A percentile compares a stretch with the other conserved stretches of the same genome.
These are phyloP conservation scores for Yamadazyma epiphylla DNA, from an alignment of 1,139 yeast genomes.

Conservation along the genomic window DNA sequence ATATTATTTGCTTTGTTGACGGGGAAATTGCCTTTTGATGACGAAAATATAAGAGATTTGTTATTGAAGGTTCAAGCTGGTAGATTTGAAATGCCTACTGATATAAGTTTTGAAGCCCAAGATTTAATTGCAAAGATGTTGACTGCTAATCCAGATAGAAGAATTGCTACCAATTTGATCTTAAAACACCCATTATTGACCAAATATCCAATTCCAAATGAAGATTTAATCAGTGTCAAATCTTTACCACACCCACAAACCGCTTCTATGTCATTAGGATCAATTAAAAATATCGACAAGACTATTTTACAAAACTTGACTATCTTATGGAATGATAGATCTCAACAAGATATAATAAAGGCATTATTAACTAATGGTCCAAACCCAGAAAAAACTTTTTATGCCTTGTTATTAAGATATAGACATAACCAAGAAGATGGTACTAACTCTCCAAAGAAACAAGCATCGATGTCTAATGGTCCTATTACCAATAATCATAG, in stretches of 20 bases:
- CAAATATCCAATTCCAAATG: slow-evolving; percentile 55
- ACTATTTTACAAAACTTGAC: slow-evolving; percentile 66
- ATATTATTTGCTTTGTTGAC: slow-evolving; percentile 72
- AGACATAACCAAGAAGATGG: slow-evolving; percentile 46
- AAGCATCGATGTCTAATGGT: slow-evolving; percentile 12
- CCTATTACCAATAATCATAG: slow-evolving; percentile 2
- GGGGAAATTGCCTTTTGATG: slow-evolving; percentile 80
- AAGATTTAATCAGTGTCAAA: slow-evolving; percentile 47
- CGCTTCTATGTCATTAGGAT: slow-evolving; percentile 46
- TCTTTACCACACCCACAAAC: slow-evolving; percentile 65
- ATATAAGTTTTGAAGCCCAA: slow-evolving; percentile 59
- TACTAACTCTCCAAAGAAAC: slow-evolving; percentile 12
- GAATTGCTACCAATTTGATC: slow-evolving; percentile 76
- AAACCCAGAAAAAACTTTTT: slow-evolving; percentile 72
- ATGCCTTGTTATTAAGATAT: slow-evolving; percentile 59
- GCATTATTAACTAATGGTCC: slow-evolving; percentile 55
- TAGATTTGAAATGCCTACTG: slow-evolving; percentile 67
- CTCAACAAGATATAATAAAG: slow-evolving; percentile 50
- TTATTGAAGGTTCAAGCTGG: slow-evolving; percentile 75
- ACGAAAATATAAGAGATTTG: slow-evolving; percentile 68
- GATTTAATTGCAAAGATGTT: slow-evolving; percentile 72
- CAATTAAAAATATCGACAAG: slow-evolving; percentile 50
- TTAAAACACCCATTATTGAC: slow-evolving; percentile 70
- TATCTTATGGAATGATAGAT: slow-evolving; percentile 72
- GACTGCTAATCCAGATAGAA: slow-evolving; percentile 69